Base-by-base conservation (phyloP, 805 yeast species). In the Saturnispora halmiae region DNA sequence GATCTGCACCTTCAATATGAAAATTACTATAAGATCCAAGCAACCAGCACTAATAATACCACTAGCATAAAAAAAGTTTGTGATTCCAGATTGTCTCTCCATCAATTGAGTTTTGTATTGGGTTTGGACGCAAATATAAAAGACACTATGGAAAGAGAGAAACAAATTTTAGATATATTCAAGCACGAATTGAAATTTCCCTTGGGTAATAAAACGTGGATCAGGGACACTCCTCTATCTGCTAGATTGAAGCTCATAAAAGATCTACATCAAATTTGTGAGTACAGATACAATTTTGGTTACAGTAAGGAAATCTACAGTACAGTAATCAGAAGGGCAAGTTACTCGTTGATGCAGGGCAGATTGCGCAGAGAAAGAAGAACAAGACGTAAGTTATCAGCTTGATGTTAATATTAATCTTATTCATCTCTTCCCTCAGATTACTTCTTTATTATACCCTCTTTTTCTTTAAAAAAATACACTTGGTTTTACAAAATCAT, bases 161-260 rank as follows among this genome's bases (percentile, higher is more conserved):
- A 65, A 27, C 66, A 66, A 34, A 67, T 80, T 14, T 51, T 80
- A 26, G 63, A 66, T 34, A 66, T 78, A 30, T 70, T 79, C 46
- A 70, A 67, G 32, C 64, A 69, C 31, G 75, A 72, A 15, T 67
- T 84, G 40, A 78, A 81, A 4, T 85, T 83, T 59, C 77, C 79
- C 22, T 57, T 86, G 22, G 95, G 95, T 4, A 72, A 75, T 46
- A 74, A 75, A 52, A 82, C 94, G 0, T 86, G 95, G 95, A 78
- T 83, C 32, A 68, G 94, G 47, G 95, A 82, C 52, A 82, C 92
- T 0, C 66, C 72, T 1, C 70, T 67, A 39, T 61, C 58, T 4
- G 71, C 72, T 46, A 66, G 95, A 31, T 56, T 56, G 9, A 50
- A 58, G 4, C 60, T 78, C 33, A 61, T 82, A 20, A 65, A 66